phyloP scores from a whole-genome alignment of 140 eudicot species.

The Flaveria floridana region DNA sequence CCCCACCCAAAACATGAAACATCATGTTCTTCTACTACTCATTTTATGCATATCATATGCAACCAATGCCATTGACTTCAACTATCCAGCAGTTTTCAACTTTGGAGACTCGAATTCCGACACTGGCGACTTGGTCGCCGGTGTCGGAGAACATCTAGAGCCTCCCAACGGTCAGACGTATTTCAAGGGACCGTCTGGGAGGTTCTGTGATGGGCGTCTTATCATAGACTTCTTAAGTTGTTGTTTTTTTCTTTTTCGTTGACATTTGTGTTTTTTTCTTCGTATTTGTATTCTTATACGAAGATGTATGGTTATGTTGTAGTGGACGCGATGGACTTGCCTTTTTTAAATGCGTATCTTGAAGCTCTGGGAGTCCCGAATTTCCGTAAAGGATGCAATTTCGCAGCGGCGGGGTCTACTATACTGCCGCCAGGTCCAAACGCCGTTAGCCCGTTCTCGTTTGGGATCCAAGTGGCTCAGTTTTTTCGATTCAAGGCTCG shows the following conservation, averaged over 20 bases:
- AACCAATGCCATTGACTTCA: slow-evolving; percentile 53
- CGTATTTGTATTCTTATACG: not conserved
- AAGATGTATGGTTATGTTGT: slow-evolving; percentile 17
- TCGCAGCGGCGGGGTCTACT: slow-evolving; percentile 88
- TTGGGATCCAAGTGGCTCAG: slow-evolving; percentile 85
- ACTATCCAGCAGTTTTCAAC: slow-evolving; percentile 89
- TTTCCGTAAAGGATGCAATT: slow-evolving; percentile 75
- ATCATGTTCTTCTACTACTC: slow-evolving; percentile 28
- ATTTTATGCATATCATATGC: slow-evolving; percentile 33
- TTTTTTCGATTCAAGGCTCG: slow-evolving; percentile 72
- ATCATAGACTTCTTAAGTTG: slow-evolving; percentile 76
- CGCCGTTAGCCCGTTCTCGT: slow-evolving; percentile 76
- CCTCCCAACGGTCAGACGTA: slow-evolving; percentile 78
- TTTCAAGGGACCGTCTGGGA: slow-evolving; percentile 78
- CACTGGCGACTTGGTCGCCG: slow-evolving; percentile 71
- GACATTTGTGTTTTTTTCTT: not conserved
- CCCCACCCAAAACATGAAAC: slow-evolving; percentile 26
- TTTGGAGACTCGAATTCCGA: slow-evolving; percentile 97
- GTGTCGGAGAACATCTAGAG: slow-evolving; percentile 50
- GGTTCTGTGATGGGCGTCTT: slow-evolving; percentile 83
- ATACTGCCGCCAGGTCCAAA: slow-evolving; percentile 62
- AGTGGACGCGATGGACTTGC: slow-evolving; percentile 94
- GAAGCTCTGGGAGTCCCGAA: slow-evolving; percentile 71
- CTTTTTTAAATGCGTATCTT: slow-evolving; percentile 79
- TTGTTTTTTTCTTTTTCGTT: not conserved